phyloP scores from a whole-genome alignment of 805 yeast genomes.

The Wickerhamomyces bisporus region DNA sequence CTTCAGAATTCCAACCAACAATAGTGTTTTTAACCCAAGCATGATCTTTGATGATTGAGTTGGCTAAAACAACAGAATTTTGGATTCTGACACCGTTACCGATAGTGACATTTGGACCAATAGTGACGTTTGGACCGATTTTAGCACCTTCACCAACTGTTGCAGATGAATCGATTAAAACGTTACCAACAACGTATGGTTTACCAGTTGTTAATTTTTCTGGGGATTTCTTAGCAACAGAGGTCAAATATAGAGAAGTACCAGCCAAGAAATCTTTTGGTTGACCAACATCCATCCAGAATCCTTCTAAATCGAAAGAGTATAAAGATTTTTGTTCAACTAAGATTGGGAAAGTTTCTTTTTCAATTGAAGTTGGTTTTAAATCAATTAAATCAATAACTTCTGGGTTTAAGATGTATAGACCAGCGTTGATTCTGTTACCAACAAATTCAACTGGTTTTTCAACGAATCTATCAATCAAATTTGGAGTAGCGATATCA shows the following conservation, averaged over 20 bases:
- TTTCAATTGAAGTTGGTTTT: conserved; percentile 98
- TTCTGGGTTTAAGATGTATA: conserved; percentile 95
- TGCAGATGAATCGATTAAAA: conserved; percentile 91
- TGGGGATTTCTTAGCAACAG: conserved; percentile 78
- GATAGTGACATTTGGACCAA: conserved; percentile 92
- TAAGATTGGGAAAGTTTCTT: conserved; percentile 97
- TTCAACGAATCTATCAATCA: conserved; percentile 98
- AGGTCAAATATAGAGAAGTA: conserved; percentile 83
- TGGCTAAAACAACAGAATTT: conserved; percentile 87
- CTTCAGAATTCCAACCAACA: conserved; percentile 98
- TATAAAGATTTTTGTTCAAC: conserved; percentile 85
- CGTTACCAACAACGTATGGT: conserved; percentile 81
- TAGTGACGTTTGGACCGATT: conserved; percentile 96
- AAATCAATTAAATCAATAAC: conserved; percentile 95
- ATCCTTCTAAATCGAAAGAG: conserved; percentile 97
- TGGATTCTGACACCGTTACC: conserved; percentile 99
- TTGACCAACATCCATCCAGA: conserved; percentile 99
- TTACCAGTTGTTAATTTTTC: conserved; percentile 57
- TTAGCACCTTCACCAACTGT: conserved; percentile 87
- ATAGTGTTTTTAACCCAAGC: conserved; percentile 97
- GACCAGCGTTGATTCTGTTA: conserved; percentile 99
- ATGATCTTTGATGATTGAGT: conserved; percentile 92
- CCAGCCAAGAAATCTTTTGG: conserved; percentile 99
- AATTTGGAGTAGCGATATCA: conserved; percentile 90
- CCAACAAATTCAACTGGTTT: conserved; percentile 99